A percentile compares a stretch with the other conserved stretches of the same genome.
phyloP scores from a whole-genome alignment of 768 basidiomycete genomes.

The Dacryopinax spathularia region DNA sequence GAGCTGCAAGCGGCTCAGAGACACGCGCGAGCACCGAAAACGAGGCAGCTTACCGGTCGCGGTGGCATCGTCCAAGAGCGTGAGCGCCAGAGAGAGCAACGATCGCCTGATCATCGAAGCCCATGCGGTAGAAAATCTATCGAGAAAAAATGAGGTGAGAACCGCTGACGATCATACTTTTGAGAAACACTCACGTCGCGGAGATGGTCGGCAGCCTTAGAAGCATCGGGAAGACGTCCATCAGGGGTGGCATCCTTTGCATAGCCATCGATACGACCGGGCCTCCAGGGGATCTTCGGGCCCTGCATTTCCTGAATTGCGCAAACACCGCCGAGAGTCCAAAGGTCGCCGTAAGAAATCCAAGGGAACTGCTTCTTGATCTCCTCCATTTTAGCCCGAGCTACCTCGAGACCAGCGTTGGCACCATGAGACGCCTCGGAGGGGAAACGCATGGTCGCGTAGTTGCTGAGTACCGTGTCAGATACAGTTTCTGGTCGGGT shows the following conservation, averaged over 20 bases:
- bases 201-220: slow-evolving; percentile 72
- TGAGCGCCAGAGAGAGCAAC: slow-evolving; percentile 90
- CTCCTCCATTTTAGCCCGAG: slow-evolving; percentile 69
- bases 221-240: slow-evolving; percentile 77
- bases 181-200: slow-evolving; percentile 30
- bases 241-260: slow-evolving; percentile 64
- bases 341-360: slow-evolving; percentile 93
- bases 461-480: slow-evolving; percentile 49
- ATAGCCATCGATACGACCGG: slow-evolving; percentile 82
- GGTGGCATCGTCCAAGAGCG: slow-evolving; percentile 89
- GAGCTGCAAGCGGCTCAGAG: slow-evolving; percentile 28
- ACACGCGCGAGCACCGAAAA: background rate
- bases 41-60: slow-evolving; percentile 39
- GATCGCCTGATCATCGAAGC: slow-evolving; percentile 94
- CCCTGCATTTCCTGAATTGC: slow-evolving; percentile 87
- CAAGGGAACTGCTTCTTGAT: slow-evolving; percentile 78
- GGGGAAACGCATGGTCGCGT: slow-evolving; percentile 94
- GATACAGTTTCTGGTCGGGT: background rate
- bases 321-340: slow-evolving; percentile 89
- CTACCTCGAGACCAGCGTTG: slow-evolving; percentile 69
- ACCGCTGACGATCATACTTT: background rate
- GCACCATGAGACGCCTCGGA: slow-evolving; percentile 76
- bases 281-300: slow-evolving; percentile 84
- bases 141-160: background rate
- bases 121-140: slow-evolving; percentile 85